phyloP scores from a whole-genome alignment of 345 rosid species.

The Lagerstroemia speciosa region DNA sequence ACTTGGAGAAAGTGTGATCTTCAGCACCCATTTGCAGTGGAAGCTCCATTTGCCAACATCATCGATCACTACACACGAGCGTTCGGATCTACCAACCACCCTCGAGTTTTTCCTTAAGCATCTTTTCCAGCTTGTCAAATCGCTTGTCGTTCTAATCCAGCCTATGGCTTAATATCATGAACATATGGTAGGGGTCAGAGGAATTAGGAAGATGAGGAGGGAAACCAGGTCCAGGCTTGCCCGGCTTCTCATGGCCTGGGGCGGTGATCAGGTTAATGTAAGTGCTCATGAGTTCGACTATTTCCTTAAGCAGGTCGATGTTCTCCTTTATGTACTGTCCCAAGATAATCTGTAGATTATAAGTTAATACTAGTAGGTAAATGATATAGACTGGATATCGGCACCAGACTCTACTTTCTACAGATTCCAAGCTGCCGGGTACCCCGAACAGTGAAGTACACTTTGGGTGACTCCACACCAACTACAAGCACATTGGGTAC shows the following conservation, averaged over 20 bases:
- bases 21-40: too few species aligned
- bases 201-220: neutral
- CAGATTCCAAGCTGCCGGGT: too few species aligned
- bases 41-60: too few species aligned
- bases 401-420: too few species aligned
- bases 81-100: neutral
- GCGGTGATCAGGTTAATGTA: neutral
- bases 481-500: too few species aligned
- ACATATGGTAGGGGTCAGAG: neutral
- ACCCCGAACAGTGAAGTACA: too few species aligned
- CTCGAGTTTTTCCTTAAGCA: neutral
- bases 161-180: neutral
- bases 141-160: neutral
- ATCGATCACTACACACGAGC: too few species aligned
- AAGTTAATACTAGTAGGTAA: too few species aligned
- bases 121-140: neutral
- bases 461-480: too few species aligned
- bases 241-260: neutral
- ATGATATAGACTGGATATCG: too few species aligned
- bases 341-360: neutral
- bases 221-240: too few species aligned
- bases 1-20: too few species aligned
- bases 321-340: neutral
- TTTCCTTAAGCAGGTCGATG: neutral
- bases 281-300: neutral